Evolutionary conservation across 345 rosid genomes (phyloP), one percentile per base, ranked within the genome.

Genomic region (Citrus cavaleriei): DNA sequence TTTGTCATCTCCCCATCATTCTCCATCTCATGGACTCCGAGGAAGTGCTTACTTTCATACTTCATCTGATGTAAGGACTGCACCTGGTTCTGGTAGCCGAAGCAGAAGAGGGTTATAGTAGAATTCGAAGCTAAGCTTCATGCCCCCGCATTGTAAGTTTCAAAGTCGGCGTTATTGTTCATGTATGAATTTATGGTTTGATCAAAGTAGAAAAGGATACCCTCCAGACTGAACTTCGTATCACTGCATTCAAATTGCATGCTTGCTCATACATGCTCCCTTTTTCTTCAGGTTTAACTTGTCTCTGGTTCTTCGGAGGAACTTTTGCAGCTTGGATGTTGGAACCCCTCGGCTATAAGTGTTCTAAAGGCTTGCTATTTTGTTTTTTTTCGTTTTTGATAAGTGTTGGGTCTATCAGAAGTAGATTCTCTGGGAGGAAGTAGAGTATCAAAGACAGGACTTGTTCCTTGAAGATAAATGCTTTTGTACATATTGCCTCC

Each of bases 51-150:
- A 82, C 71, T 58, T 72, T 70, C 86, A 73, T 77, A 73, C 74
- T 76, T 79, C 88, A 60, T 66, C 83, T 16, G 88, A 90, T 55
- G 16, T 16, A 60, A 87, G 90, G 83, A 46, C 74, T 51, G 78
- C 68, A 14, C 73, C 83, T 5, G 87, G 90, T 77, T 70, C 89
- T 21, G 78, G 90, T 63, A 87, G 88, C 83, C 89, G 88, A 73
- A 88, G 84, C 88, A 89, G 86, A 87, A 86, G 83, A 80, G 88
- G 89, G 28, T 84, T 85, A 8, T 83, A 83, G 82, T 46, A 49
- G 68, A 54, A 65, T 63, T 73, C 38, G 22, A 16, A 57, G 38
- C 16, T 42, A 61, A 69, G 22, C 83, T 73, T 65, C 60, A 38
- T 67, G 22, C 55, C 34, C 32, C 9, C 22, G 68, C 77, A 14